Percentiles rank a stretch among this genome's conserved stretches.
These are phyloP conservation scores for Carallia pectinifolia DNA, from an alignment of 345 rosid genomes.

Conservation along the genomic window DNA sequence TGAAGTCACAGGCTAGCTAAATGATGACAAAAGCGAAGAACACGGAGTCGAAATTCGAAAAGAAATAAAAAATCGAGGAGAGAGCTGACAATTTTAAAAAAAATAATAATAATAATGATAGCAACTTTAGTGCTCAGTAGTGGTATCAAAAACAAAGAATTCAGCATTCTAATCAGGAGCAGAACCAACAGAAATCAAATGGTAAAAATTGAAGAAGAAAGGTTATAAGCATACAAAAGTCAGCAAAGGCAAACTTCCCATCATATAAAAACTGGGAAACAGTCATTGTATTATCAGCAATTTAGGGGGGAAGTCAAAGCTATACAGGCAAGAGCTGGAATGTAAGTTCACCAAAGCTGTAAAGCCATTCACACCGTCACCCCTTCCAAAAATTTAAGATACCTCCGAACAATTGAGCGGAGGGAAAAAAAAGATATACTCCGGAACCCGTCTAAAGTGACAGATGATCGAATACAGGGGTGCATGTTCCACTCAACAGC, in stretches of 20 bases:
- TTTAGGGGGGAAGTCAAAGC: slow-evolving; percentile 1
- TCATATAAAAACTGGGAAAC: slow-evolving; percentile 31
- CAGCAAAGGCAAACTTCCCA: slow-evolving; percentile 30
- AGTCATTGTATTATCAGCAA: slow-evolving; percentile 21
- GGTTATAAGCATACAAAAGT: slow-evolving; percentile 16
- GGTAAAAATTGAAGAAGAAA: slow-evolving; percentile 22
- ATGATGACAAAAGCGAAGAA: too few relatives aligned
- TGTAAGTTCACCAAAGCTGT: slow-evolving; percentile 12
- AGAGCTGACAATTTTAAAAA: not conserved
- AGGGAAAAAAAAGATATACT: too few relatives aligned
- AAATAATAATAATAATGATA: not conserved
- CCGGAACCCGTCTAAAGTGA: not conserved
- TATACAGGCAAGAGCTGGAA: slow-evolving; percentile 19
- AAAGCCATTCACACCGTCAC: slow-evolving; percentile 17
- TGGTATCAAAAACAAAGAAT: slow-evolving; percentile 9
- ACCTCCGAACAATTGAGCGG: slow-evolving; percentile 1
- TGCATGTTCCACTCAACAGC: slow-evolving; percentile 17
- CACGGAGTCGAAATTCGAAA: too few relatives aligned
- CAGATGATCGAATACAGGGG: slow-evolving; percentile 16
- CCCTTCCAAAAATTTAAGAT: slow-evolving; percentile 20
- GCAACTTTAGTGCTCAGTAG: not conserved
- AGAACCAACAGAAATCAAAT: slow-evolving; percentile 11
- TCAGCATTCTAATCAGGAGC: slow-evolving; percentile 11
- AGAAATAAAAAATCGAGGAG: not conserved
- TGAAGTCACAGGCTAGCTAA: too few relatives aligned